Conservation (phyloP, 305 asterid species). For the Rubia balearica region DNA sequence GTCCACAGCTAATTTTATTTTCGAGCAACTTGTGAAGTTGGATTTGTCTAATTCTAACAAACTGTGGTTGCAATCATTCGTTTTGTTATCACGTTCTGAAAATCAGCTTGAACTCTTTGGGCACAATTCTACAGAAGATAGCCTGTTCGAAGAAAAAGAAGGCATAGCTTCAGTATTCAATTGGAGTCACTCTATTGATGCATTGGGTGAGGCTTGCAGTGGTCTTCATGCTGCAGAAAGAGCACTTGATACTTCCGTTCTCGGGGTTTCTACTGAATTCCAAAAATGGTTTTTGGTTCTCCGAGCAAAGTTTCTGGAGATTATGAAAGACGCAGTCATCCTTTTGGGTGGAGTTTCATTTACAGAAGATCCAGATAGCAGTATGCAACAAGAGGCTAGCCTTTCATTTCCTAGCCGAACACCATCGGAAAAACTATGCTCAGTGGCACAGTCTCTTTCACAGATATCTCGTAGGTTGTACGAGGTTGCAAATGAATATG, state of each 20-base stretch:
- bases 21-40: slow-evolving; percentile 41
- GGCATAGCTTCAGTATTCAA: slow-evolving; percentile 19
- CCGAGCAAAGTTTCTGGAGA: slow-evolving; percentile 46
- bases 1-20: slow-evolving; percentile 62
- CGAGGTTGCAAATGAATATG: slow-evolving; percentile 56
- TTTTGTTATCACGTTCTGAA: slow-evolving; percentile 53
- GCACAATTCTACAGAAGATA: slow-evolving; percentile 18
- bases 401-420: slow-evolving; percentile 16
- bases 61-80: slow-evolving; percentile 65
- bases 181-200: slow-evolving; percentile 27
- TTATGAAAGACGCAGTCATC: slow-evolving; percentile 37
- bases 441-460: slow-evolving; percentile 30
- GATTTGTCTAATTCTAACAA: slow-evolving; percentile 47
- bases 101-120: slow-evolving; percentile 42
- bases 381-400: slow-evolving; percentile 22
- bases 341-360: slow-evolving; percentile 32
- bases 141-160: slow-evolving; percentile 20
- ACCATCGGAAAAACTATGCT: slow-evolving; percentile 21
- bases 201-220: slow-evolving; percentile 37
- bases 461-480: slow-evolving; percentile 43
- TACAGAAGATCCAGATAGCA: slow-evolving; percentile 20
- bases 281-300: slow-evolving; percentile 72
- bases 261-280: slow-evolving; percentile 35
- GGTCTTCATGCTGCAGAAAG: slow-evolving; percentile 35
- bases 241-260: slow-evolving; percentile 40